Conservation (phyloP, 2,329 filamentous ascomycete genomes). For the Botryotinia convoluta region DNA sequence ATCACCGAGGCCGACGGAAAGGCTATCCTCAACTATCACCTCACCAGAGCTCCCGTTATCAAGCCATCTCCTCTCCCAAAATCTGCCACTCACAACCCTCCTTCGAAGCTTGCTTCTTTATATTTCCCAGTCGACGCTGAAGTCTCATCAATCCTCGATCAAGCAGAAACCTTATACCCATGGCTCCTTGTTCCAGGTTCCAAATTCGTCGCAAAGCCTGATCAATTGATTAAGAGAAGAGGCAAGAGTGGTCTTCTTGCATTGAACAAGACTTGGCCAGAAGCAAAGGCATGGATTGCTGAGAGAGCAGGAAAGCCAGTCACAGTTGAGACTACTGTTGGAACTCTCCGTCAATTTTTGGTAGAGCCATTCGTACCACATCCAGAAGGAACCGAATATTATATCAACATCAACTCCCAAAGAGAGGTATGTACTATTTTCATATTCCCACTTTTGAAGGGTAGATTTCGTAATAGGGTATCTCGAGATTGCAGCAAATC, state of each 20-base stretch:
- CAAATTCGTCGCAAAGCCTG: slow-evolving; percentile 98
- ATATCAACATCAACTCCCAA: slow-evolving; percentile 99
- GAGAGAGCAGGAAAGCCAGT: slow-evolving; percentile 88
- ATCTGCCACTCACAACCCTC: slow-evolving; percentile 84
- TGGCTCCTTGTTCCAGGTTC: slow-evolving; percentile 82
- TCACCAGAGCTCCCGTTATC: slow-evolving; percentile 94
- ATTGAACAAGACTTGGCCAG: slow-evolving; percentile 95
- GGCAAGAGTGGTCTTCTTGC: slow-evolving; percentile 97
- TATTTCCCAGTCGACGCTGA: slow-evolving; percentile 88
- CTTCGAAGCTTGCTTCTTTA: slow-evolving; percentile 85
- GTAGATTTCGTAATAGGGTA: neutral
- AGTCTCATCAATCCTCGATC: slow-evolving; percentile 81
- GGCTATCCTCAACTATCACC: slow-evolving; percentile 99
- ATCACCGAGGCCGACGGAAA: slow-evolving; percentile 99
- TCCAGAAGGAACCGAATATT: slow-evolving; percentile 94
- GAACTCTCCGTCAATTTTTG: slow-evolving; percentile 89
- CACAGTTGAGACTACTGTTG: slow-evolving; percentile 87
- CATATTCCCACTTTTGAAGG: neutral
- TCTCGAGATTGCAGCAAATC: neutral
- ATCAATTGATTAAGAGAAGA: slow-evolving; percentile 99
- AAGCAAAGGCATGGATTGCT: slow-evolving; percentile 91
- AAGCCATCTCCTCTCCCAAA: slow-evolving; percentile 92
- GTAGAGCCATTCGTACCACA: slow-evolving; percentile 99
- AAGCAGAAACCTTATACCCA: slow-evolving; percentile 94
- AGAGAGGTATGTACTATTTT: slow-evolving; percentile 77